Base-by-base conservation (phyloP, 192 early-diverging fungal genomes). In the Entomortierella lignicola region DNA sequence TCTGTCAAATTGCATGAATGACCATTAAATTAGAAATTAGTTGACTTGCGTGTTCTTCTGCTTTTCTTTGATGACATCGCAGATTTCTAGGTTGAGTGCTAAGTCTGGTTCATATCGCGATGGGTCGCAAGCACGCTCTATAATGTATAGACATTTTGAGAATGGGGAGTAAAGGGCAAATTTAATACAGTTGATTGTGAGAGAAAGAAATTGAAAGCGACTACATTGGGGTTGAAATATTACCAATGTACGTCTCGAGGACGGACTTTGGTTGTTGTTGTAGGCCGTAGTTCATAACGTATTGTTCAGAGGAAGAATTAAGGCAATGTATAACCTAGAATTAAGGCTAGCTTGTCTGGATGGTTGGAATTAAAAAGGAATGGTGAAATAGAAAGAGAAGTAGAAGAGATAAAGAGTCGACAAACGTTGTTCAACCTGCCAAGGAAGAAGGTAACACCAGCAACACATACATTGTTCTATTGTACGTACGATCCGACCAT, bases 61-160 rank as follows among this genome's bases (percentile, higher is more conserved):
- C 74, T 98, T 98, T 55, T 90, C 87, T 80, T 96, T 98, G 66
- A 99, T 93, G 63, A 97, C 85, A 81, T 99, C 97, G 81, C 94
- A 96, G 59, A 99, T 95, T 83, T 99, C 97, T 41, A 99, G 89
- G 83, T 97, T 95, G 52, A 99, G 85, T 26, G 90, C 87, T 63
- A 97, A 69, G 81, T 99, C 94, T 0, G 97, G 92, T 60, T 93
- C 90, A 60, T 72, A 80, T 11, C 87, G 88, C 25, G 88, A 85
- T 11, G 91, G 86, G 62, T 89, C 87, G 68, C 95, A 95, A 0
- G 94, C 96, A 29, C 89, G 89, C 77, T 94, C 96, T 89, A 89
- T 54, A 11, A 32, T 23, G 31, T 23, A 55, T 8, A 25, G 20
- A 25, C 26, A 29, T 47, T 15, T 55, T 37, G 34, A 31, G 67